Percentiles rank a stretch among this genome's conserved stretches.
Conservation (phyloP, 495 filamentous ascomycete species). For the Choiromyces venosus region DNA sequence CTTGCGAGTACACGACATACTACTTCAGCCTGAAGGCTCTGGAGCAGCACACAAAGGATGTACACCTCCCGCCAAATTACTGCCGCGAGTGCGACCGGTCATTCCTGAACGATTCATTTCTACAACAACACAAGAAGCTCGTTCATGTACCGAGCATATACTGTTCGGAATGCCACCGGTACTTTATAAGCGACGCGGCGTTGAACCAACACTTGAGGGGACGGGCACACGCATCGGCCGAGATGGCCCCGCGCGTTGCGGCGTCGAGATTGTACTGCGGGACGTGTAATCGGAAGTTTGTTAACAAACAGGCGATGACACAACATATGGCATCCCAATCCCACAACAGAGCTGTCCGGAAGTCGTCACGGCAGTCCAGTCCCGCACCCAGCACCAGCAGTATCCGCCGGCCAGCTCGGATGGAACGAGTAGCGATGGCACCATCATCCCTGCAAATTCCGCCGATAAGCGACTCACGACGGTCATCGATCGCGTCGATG, state of each 20-base stretch:
- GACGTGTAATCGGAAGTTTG: neutral
- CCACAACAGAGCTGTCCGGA: neutral
- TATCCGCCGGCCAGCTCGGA: neutral
- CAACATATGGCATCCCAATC: neutral
- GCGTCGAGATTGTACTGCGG: neutral
- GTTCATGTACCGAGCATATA: neutral
- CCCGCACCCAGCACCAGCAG: neutral
- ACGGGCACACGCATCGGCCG: neutral
- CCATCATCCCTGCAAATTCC: neutral
- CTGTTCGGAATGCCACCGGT: neutral
- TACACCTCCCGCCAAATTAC: neutral
- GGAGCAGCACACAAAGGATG: conserved; percentile 1
- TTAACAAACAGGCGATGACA: neutral
- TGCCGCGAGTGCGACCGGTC: neutral
- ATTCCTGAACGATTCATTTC: neutral
- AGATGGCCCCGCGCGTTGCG: neutral
- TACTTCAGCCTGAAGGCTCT: neutral
- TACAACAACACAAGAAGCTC: neutral
- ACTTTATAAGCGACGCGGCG: neutral
- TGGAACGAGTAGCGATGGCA: neutral
- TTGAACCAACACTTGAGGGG: neutral
- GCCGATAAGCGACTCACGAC: neutral
- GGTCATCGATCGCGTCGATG: neutral
- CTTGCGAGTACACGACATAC: neutral
- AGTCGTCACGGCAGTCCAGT: neutral